Base-by-base conservation (phyloP, 1,139 yeast genomes). In the Blastobotrys malaysiensis region DNA sequence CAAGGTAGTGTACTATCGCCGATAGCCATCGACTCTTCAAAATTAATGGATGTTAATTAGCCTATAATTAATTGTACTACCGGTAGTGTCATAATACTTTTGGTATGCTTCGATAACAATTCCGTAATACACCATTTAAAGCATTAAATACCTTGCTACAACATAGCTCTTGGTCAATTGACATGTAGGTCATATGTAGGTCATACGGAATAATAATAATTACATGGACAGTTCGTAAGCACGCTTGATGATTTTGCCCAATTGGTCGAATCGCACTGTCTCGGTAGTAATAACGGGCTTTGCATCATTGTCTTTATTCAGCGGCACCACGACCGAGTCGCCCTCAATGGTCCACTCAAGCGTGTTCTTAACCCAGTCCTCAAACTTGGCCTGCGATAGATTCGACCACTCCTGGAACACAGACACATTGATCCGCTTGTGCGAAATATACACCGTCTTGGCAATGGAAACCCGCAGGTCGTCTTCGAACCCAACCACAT, bases 341-440 rank as follows among this genome's bases (percentile, higher is more conserved):
- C 58, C 65, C 43, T 63, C 64, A 43, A 59, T 58, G 9, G 61
- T 50, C 76, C 76, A 72, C 27, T 68, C 68, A 51, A 69, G 61
- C 14, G 61, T 67, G 55, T 64, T 62, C 45, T 64, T 58, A 24
- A 68, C 62, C 63, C 74, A 75, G 31, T 67, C 66, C 18, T 63
- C 59, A 58, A 71, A 65, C 54, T 63, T 61, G 57, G 65, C 61
- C 31, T 63, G 67, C 20, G 61, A 56, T 22, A 73, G 60, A 55
- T 71, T 68, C 48, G 65, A 58, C 70, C 72, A 70, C 46, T 62
- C 63, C 55, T 64, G 65, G 54, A 71, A 65, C 20, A 69, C 69
- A 6, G 63, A 54, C 31, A 62, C 63, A 3, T 68, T 58, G 43
- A 69, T 61, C 54, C 61, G 63, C 55, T 66, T 63, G 52, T 66